Conservation (phyloP, 2,329 filamentous ascomycete species). For the Hypoxylon sp. region DNA sequence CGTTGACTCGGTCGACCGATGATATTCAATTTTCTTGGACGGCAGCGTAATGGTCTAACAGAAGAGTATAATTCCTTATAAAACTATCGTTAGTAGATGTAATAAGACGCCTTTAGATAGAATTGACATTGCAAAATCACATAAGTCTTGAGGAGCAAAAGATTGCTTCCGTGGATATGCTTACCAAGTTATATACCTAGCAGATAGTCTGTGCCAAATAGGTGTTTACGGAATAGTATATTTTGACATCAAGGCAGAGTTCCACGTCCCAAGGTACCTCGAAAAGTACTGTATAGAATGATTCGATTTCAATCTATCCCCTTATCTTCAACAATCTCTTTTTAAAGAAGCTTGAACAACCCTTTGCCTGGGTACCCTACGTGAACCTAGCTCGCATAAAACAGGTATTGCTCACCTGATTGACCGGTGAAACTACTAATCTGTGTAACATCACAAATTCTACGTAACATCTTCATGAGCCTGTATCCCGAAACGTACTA, state of each 20-base stretch:
- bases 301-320: neutral
- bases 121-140: no score
- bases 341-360: no score
- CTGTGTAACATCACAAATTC: no score
- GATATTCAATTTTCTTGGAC: neutral
- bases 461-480: no score
- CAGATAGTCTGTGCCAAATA: neutral
- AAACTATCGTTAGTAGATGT: neutral
- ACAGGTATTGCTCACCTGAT: no score
- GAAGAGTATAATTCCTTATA: neutral
- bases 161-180: no score
- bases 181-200: no score
- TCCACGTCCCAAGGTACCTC: neutral
- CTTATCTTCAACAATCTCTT: neutral
- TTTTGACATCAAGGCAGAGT: neutral
- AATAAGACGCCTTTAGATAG: neutral
- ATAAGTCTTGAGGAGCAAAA: no score
- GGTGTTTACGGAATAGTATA: neutral
- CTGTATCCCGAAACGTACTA: no score
- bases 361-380: no score
- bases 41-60: neutral
- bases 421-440: no score
- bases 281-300: neutral
- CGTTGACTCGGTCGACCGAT: neutral
- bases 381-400: no score